Evolutionary conservation across 2,329 filamentous ascomycete genomes (phyloP).

Genomic region (Neoscytalidium dimidiatum): DNA sequence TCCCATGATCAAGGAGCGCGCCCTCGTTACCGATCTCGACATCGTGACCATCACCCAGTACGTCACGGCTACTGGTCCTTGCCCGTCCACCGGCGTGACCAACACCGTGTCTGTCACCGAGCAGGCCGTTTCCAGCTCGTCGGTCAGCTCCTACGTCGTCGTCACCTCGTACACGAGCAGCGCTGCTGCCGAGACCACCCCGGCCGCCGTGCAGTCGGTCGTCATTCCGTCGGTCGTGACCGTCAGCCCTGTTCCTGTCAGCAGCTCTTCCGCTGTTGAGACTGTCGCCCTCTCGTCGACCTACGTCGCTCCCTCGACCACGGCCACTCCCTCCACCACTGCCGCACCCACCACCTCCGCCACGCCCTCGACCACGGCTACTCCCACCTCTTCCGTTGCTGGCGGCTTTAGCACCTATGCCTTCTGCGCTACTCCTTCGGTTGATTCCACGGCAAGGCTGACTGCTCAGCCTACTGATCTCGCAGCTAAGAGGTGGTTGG

Average conservation of each 20-base stretch:
- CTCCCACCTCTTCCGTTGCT: not conserved
- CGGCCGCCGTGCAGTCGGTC: not conserved
- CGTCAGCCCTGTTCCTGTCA: not conserved
- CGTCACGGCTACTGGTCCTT: constrained; percentile 13
- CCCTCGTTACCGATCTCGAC: constrained; percentile 16
- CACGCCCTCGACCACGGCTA: not conserved
- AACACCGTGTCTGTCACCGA: not conserved
- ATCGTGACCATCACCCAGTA: constrained; percentile 18
- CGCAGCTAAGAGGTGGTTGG: constrained; percentile 46
- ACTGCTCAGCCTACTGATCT: constrained; percentile 22
- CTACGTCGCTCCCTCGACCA: not conserved
- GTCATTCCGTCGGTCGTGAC: not conserved
- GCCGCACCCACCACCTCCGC: not conserved
- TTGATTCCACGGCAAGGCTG: not conserved
- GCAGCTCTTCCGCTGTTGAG: not conserved
- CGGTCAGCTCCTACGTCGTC: constrained; percentile 1
- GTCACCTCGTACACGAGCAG: constrained; percentile 1
- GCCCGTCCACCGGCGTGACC: not conserved
- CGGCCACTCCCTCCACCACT: not conserved
- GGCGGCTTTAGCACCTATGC: constrained; percentile 24
- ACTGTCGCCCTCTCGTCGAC: not conserved
- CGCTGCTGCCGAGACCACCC: not conserved
- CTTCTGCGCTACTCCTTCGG: constrained; percentile 16
- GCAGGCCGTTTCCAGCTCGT: not conserved
- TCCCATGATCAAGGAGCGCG: constrained; percentile 17